Evolutionary conservation across 441 rosid genomes (phyloP), one percentile per base, ranked within the genome.

Genomic region (Cnidoscolus chayamansa): DNA sequence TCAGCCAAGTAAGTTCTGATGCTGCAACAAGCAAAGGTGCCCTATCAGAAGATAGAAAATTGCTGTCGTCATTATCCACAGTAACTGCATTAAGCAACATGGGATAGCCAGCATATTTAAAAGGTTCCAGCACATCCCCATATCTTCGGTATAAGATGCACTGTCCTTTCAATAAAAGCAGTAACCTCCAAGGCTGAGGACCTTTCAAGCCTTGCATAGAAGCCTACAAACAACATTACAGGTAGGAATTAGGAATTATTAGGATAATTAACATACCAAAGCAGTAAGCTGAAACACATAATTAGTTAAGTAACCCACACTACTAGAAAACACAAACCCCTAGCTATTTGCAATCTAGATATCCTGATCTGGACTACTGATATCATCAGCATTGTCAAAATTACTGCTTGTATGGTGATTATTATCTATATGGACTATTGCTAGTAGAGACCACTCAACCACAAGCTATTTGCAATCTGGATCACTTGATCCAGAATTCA

Each of bases 151-250:
- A 96, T 72, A 96, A 84, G 85, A 96, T 96, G 81, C 99, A 94
- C 64, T 96, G 99, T 57, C 98, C 98, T 86, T 86, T 96, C 84
- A 96, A 80, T 76, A 96, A 79, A 80, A 96, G 98, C 87, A 96
- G 86, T 81, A 96, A 74, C 86, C 98, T 92, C 99, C 99, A 96
- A 64, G 96, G 86, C 80, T 96, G 99, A 70, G 99, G 98, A 84
- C 99, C 99, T 89, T 94, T 98, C 81, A 96, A 81, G 61, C 99
- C 99, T 96, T 96, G 99, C 93, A 96, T 92, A 73, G 99, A 92
- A 73, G 99, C 98, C 99, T 96, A 71, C 48, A 76, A 77, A 82
- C 72, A 84, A 71, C 10, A 69, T 63, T 3, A 43, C 43, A 53
- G 30, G 51, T 63, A 31, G 10, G 63, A 48, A 10, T 49, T 7